A percentile compares a stretch with the other conserved stretches of the same genome.
These are phyloP conservation scores for Aspergillus amoenus DNA, from an alignment of 2,329 filamentous ascomycete genomes.

Conservation along the genomic window DNA sequence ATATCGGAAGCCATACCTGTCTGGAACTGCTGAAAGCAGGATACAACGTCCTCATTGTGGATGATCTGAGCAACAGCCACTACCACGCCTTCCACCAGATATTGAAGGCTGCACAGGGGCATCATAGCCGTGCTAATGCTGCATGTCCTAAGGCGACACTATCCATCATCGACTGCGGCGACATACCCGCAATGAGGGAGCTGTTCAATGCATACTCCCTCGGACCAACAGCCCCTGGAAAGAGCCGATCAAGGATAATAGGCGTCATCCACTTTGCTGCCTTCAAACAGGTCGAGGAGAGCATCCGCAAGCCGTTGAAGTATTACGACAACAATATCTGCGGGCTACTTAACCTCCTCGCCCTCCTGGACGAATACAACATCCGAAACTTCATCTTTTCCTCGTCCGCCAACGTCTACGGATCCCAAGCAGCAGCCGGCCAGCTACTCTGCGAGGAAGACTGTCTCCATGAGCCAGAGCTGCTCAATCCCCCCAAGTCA, in stretches of 20 bases:
- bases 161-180: conserved; percentile 6
- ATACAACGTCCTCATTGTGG: conserved; percentile 40
- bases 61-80: conserved; percentile 40
- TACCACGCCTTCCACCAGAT: conserved; percentile 32
- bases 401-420: conserved; percentile 66
- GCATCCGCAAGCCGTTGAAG: conserved; percentile 57
- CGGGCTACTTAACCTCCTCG: conserved; percentile 60
- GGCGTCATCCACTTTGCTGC: conserved; percentile 69
- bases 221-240: conserved; percentile 27
- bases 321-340: conserved; percentile 69
- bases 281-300: conserved; percentile 64
- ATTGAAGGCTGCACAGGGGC: conserved; percentile 30
- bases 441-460: conserved; percentile 54
- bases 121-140: conserved; percentile 25
- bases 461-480: conserved; percentile 48
- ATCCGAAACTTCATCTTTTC: conserved; percentile 68
- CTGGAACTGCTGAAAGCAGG: conserved; percentile 38
- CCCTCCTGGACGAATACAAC: conserved; percentile 55
- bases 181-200: conserved; percentile 2
- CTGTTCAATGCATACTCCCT: conserved; percentile 42
- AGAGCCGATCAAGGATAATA: conserved; percentile 47
- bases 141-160: conserved; percentile 7
- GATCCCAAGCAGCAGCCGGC: conserved; percentile 43
- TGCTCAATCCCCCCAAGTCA: background rate
- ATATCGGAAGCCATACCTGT: conserved; percentile 41